Evolutionary conservation across 805 yeast species (phyloP).

Genomic region (Candida multigemmis): DNA sequence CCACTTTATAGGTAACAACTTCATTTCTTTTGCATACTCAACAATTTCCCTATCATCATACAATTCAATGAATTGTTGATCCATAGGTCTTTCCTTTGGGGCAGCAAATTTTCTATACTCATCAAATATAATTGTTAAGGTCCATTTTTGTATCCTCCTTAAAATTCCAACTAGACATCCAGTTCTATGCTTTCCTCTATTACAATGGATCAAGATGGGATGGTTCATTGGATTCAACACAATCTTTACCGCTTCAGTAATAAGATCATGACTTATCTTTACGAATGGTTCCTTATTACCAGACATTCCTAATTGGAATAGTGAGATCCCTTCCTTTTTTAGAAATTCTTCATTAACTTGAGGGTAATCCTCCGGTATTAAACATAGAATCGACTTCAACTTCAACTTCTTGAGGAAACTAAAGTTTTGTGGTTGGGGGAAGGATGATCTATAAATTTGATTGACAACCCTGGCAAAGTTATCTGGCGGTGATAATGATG

Average conservation of each 20-base stretch:
- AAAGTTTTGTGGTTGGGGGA: conserved; percentile 82
- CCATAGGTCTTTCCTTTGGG: conserved; percentile 92
- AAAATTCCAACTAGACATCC: conserved; percentile 95
- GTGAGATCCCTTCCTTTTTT: conserved; percentile 47
- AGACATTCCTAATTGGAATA: conserved; percentile 85
- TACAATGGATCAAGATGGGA: conserved; percentile 89
- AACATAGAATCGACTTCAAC: conserved; percentile 68
- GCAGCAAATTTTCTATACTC: conserved; percentile 91
- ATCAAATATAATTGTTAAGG: conserved; percentile 87
- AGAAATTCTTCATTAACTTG: conserved; percentile 61
- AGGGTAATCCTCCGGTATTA: conserved; percentile 91
- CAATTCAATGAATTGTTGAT: conserved; percentile 90
- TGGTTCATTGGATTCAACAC: conserved; percentile 81
- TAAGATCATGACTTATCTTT: conserved; percentile 52
- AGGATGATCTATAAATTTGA: conserved; percentile 76
- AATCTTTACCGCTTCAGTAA: conserved; percentile 74
- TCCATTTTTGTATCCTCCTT: conserved; percentile 85
- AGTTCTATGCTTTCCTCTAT: conserved; percentile 93
- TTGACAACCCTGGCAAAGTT: conserved; percentile 78
- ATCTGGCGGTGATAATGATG: conserved; percentile 63
- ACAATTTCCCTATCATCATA: conserved; percentile 63
- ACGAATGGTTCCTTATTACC: conserved; percentile 96
- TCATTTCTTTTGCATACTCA: conserved; percentile 38
- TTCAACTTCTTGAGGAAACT: conserved; percentile 51
- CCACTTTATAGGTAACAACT: conserved; percentile 70